phyloP scores from a whole-genome alignment of 2,329 filamentous ascomycete genomes.

The Clonostachys solani region DNA sequence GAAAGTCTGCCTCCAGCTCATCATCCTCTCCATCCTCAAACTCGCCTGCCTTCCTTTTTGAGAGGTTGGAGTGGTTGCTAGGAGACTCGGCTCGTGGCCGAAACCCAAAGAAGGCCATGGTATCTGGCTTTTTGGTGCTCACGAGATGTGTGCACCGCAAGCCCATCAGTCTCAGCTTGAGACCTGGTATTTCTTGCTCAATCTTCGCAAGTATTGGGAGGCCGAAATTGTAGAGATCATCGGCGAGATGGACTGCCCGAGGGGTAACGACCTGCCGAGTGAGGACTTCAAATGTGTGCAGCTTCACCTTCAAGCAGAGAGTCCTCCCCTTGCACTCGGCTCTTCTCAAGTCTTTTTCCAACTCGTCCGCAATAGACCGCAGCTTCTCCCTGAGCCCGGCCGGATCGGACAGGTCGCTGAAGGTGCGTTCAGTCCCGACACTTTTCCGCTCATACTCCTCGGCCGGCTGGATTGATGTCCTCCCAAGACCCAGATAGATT shows the following conservation, averaged over 20 bases:
- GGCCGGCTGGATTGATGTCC: constrained; percentile 79
- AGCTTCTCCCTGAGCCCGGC: constrained; percentile 71
- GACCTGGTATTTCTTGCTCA: constrained; percentile 74
- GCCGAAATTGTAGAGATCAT: constrained; percentile 79
- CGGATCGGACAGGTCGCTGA: constrained; percentile 71
- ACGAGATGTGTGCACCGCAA: constrained; percentile 83
- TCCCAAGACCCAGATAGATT: constrained; percentile 80
- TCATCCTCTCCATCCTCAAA: constrained; percentile 24
- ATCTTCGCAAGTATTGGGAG: constrained; percentile 81
- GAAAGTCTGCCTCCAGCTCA: constrained; percentile 8
- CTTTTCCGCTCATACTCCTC: constrained; percentile 91
- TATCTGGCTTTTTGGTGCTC: constrained; percentile 75
- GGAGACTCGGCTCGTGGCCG: constrained; percentile 23
- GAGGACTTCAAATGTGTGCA: constrained; percentile 89
- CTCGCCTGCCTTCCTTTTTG: constrained; percentile 28
- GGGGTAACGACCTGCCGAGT: constrained; percentile 77
- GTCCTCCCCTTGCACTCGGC: constrained; percentile 88
- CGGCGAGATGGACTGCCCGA: constrained; percentile 65
- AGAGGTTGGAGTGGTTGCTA: constrained; percentile 5
- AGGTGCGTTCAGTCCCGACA: constrained; percentile 90
- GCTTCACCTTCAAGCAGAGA: constrained; percentile 84
- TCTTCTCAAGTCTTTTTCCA: constrained; percentile 78
- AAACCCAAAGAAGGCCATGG: constrained; percentile 75
- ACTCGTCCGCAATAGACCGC: constrained; percentile 73
- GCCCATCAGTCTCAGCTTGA: constrained; percentile 84